Evolutionary conservation across 495 filamentous ascomycete genomes (phyloP), one percentile per base, ranked within the genome.

Genomic region (Lepraria neglecta): DNA sequence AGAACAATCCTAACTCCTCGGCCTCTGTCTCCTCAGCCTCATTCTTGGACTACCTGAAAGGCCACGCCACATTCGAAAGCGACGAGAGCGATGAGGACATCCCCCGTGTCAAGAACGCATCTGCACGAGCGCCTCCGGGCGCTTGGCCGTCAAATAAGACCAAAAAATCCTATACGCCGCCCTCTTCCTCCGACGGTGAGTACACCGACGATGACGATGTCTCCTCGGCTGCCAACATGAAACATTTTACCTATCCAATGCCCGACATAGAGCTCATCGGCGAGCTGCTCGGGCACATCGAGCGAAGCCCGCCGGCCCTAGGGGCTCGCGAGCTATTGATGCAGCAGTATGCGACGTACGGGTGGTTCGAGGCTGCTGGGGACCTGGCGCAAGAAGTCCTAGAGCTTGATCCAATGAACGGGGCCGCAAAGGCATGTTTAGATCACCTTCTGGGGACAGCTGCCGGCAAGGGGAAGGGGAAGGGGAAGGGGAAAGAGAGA

Each of bases 341-440:
- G 50, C 38, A 61, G 11, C 59, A 56, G n/a, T 56, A 55, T 38
- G 51, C 51, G 27, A 19, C 10, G 21, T 61, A 50, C 24, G 59
- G 51, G 28, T 54, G 51, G 50, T 40, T 45, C 44, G 28, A 24
- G 9, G 59, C 27, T 28, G 59, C 59, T 43, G 30, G 31, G 10
- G 42, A 56, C n/a, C 6, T 31, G 4, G 59, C 40, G 42, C 10
- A 56, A 1, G 21, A 50, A n/a, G 15, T 60, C 4, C 12, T 60
- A 19, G 3, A 44, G 9, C 24, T 60, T 30, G 47, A 52, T 43
- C 21, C 42, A 11, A 28, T 40, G 30, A 33, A 48, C 47, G 1
- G 17, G 12, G 47, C 40, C 17, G 58, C 58, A 27, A 48, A 60
- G 1, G 27, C 19, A 43, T 52, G 24, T 15, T 31, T 52, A 40